phyloP scores from a whole-genome alignment of 345 rosid species.

The Eutrema heterophyllum region DNA sequence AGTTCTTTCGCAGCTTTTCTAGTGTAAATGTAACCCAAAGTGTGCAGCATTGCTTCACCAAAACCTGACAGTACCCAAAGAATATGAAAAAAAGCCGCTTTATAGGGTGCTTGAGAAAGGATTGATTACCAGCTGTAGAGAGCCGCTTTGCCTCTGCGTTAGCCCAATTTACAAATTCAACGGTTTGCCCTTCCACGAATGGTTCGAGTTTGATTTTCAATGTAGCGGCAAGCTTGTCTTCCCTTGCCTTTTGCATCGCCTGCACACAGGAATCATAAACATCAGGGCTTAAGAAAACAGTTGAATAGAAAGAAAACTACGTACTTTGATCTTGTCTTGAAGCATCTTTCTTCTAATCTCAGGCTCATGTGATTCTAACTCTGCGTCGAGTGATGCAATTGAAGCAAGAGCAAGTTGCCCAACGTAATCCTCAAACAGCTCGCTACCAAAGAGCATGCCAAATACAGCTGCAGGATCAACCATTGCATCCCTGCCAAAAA shows the following conservation, averaged over 20 bases:
- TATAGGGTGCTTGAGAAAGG: not conserved
- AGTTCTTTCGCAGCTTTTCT: slow-evolving; percentile 89
- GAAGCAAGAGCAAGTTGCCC: slow-evolving; percentile 88
- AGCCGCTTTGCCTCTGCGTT: slow-evolving; percentile 71
- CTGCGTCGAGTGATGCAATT: slow-evolving; percentile 48
- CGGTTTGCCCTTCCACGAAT: slow-evolving; percentile 56
- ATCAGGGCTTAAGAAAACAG: not conserved
- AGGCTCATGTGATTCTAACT: slow-evolving; percentile 44
- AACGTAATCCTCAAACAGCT: slow-evolving; percentile 80
- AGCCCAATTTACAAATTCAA: slow-evolving; percentile 71
- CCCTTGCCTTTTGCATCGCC: slow-evolving; percentile 77
- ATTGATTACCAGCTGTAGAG: slow-evolving; percentile 58
- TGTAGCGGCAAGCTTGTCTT: slow-evolving; percentile 51
- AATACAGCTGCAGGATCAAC: slow-evolving; percentile 87
- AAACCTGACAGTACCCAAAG: slow-evolving; percentile 48
- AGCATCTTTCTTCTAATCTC: slow-evolving; percentile 46
- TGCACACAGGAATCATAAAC: slow-evolving; percentile 21
- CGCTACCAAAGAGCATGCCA: slow-evolving; percentile 93
- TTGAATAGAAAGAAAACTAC: not conserved
- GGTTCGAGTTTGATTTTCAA: slow-evolving; percentile 69
- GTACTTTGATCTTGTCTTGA: slow-evolving; percentile 72
- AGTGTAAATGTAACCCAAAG: slow-evolving; percentile 86
- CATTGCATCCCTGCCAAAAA: slow-evolving; percentile 64
- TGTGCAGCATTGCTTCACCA: slow-evolving; percentile 97
- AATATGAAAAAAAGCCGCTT: not conserved